phyloP scores from a whole-genome alignment of 371 early-diverging fungal genomes.

The Apophysomyces elegans region DNA sequence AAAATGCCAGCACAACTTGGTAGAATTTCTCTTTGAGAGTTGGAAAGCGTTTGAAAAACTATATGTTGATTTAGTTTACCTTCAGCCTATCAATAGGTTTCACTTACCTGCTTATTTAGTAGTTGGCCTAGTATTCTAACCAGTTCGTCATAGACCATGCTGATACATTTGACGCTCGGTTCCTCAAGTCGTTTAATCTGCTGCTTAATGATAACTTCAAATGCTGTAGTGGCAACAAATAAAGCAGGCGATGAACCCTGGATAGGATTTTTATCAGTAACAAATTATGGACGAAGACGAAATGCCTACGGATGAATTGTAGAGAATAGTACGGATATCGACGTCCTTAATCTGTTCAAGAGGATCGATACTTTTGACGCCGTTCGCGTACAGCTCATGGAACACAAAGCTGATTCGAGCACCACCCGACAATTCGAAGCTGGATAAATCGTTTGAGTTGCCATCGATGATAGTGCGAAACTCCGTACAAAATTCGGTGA shows the following conservation, averaged over 20 bases:
- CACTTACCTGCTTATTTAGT: slow-evolving; percentile 79
- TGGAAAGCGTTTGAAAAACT: slow-evolving; percentile 95
- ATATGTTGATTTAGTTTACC: not conserved
- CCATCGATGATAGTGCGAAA: slow-evolving; percentile 95
- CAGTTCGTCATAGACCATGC: slow-evolving; percentile 95
- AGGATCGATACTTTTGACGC: slow-evolving; percentile 92
- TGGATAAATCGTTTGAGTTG: slow-evolving; percentile 88
- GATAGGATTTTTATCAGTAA: not conserved
- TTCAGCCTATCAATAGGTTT: not conserved
- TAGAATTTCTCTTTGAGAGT: slow-evolving; percentile 90
- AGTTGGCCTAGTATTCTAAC: slow-evolving; percentile 92
- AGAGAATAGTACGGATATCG: slow-evolving; percentile 97
- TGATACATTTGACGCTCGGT: slow-evolving; percentile 92
- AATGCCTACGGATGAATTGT: slow-evolving; percentile 89
- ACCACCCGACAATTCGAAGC: slow-evolving; percentile 96
- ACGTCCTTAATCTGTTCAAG: slow-evolving; percentile 97
- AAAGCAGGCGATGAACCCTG: slow-evolving; percentile 94
- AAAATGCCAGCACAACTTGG: slow-evolving; percentile 88
- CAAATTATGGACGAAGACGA: not conserved
- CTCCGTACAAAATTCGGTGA: slow-evolving; percentile 96
- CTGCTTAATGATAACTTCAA: slow-evolving; percentile 96
- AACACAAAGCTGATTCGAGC: slow-evolving; percentile 98
- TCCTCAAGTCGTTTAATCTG: slow-evolving; percentile 97
- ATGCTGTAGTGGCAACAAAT: slow-evolving; percentile 97
- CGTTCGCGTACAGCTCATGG: slow-evolving; percentile 94